These are phyloP conservation scores for Annulohypoxylon nitens DNA, from an alignment of 495 filamentous ascomycete genomes.

Conservation along the genomic window DNA sequence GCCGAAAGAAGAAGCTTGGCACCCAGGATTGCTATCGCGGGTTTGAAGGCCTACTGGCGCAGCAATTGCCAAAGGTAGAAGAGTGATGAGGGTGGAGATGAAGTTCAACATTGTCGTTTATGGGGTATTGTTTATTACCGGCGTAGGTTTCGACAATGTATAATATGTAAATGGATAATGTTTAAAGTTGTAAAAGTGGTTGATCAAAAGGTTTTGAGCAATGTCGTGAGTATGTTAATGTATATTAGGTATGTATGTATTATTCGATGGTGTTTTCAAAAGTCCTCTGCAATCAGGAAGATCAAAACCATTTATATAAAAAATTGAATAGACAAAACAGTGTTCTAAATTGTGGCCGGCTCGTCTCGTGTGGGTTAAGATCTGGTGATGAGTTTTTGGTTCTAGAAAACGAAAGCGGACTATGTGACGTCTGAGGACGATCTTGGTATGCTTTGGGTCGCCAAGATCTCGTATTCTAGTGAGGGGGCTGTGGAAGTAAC, in stretches of 20 bases:
- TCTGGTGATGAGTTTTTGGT: conserved; percentile 36
- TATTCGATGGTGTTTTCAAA: conserved; percentile 27
- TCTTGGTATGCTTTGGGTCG: conserved; percentile 33
- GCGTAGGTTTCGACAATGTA: conserved; percentile 14
- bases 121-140: not conserved
- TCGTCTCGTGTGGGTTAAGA: conserved; percentile 36
- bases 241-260: conserved; percentile 21
- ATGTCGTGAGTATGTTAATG: conserved; percentile 16
- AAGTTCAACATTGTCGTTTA: conserved; percentile 41
- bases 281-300: not conserved
- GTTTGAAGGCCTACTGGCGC: conserved; percentile 27
- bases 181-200: conserved; percentile 4
- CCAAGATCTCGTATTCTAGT: conserved; percentile 47
- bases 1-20: conserved; percentile 50
- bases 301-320: conserved; percentile 35
- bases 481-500: conserved; percentile 37
- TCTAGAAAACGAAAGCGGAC: conserved; percentile 31
- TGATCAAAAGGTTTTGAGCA: conserved; percentile 1
- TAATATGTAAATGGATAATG: not conserved
- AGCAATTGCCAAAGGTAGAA: conserved; percentile 44
- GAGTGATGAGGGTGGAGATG: conserved; percentile 40
- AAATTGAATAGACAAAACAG: not conserved
- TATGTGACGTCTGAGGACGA: conserved; percentile 43
- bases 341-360: conserved; percentile 23
- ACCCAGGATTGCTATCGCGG: conserved; percentile 45